Conservation (phyloP, 495 filamentous ascomycete genomes). For the Peziza echinospora region DNA sequence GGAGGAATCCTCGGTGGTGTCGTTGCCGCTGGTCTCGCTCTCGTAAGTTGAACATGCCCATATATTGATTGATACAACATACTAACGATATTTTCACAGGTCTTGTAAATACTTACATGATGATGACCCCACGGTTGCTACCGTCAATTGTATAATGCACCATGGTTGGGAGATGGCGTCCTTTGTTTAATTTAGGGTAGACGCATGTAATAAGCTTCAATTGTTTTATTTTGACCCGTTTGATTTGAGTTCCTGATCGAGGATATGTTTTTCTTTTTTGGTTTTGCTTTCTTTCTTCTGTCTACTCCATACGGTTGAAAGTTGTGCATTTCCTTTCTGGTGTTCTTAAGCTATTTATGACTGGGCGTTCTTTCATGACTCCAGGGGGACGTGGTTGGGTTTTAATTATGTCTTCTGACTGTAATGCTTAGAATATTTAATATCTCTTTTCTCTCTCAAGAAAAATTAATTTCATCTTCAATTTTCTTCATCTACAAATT, state of each 20-base stretch:
- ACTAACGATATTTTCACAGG: slow-evolving; percentile 6
- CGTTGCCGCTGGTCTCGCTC: slow-evolving; percentile 17
- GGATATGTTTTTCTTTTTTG: not conserved
- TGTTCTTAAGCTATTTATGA: too few species aligned
- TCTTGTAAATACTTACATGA: slow-evolving; percentile 16
- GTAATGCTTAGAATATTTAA: not conserved
- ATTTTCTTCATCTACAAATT: too few species aligned
- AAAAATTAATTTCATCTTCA: too few species aligned
- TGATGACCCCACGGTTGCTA: slow-evolving; percentile 4
- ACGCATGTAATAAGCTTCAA: not conserved
- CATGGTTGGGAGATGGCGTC: slow-evolving; percentile 2
- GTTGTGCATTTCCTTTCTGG: not conserved
- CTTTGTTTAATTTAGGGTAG: slow-evolving; percentile 7
- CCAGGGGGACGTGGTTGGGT: too few species aligned
- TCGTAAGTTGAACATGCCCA: slow-evolving; percentile 8
- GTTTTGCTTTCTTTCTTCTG: not conserved
- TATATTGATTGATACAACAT: not conserved
- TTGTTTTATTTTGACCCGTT: not conserved
- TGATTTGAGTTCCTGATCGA: not conserved
- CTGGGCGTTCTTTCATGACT: not conserved
- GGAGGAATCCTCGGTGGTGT: slow-evolving; percentile 17
- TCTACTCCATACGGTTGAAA: not conserved
- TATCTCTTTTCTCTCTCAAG: not conserved
- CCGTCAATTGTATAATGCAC: not conserved
- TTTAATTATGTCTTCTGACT: not conserved